Conservation (phyloP, 2,329 filamentous ascomycete genomes). For the Alternaria sp. region DNA sequence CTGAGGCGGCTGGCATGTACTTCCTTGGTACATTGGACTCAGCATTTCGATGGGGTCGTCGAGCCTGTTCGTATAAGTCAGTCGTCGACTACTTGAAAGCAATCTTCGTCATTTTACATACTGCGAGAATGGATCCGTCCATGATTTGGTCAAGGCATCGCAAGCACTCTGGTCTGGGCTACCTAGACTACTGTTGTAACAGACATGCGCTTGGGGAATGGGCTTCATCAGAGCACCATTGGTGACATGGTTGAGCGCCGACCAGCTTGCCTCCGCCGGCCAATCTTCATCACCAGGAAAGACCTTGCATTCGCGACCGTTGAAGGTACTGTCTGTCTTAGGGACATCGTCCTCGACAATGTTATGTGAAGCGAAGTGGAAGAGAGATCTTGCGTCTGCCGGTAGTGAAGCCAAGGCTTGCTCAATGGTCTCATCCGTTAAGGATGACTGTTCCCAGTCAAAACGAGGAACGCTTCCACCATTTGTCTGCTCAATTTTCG, state of each 20-base stretch:
- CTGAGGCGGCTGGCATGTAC: conserved; percentile 38
- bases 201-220: conserved; percentile 2
- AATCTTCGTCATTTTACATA: background rate
- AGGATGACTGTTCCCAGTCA: background rate
- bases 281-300: conserved; percentile 6
- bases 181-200: conserved; percentile 1
- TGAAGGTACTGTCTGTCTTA: background rate
- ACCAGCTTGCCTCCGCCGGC: conserved; percentile 5
- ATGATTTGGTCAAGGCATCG: conserved; percentile 2
- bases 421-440: background rate
- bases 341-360: background rate
- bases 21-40: conserved; percentile 38
- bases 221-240: conserved; percentile 6
- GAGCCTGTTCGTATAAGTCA: conserved; percentile 28
- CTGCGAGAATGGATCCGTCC: conserved; percentile 7
- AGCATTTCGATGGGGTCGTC: conserved; percentile 39
- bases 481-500: background rate
- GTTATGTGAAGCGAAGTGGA: conserved; percentile 1
- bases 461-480: background rate
- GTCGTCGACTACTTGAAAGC: background rate
- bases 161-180: conserved; percentile 1
- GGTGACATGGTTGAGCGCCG: conserved; percentile 1
- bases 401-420: background rate
- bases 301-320: conserved; percentile 4
- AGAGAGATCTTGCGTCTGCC: background rate